Conservation (phyloP, 352 stramenopile genomes). For the Pythium apleroticum region DNA sequence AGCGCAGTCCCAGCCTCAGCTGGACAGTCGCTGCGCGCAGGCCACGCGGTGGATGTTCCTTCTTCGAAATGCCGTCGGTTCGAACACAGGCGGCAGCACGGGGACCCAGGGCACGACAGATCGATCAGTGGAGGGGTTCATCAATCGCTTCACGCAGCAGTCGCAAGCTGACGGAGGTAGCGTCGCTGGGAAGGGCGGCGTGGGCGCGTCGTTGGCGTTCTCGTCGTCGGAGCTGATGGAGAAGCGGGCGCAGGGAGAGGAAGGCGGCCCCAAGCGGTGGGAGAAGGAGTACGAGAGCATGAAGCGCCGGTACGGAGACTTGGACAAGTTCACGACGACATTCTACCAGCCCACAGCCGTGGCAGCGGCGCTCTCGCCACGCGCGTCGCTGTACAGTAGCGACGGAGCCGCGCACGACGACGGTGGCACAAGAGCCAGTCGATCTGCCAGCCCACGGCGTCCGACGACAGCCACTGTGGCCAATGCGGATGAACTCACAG, state of each 20-base stretch:
- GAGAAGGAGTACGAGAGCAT: conserved; percentile 55
- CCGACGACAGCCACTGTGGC: background rate
- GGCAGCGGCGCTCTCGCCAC: background rate
- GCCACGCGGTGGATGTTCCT: conserved; percentile 49
- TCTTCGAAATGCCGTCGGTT: conserved; percentile 40
- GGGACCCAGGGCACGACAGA: conserved; percentile 28
- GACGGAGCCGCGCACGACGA: background rate
- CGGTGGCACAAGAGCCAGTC: background rate
- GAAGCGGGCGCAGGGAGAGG: background rate
- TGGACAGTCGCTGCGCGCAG: conserved; percentile 9
- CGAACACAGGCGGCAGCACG: conserved; percentile 8
- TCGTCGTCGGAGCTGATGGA: conserved; percentile 28
- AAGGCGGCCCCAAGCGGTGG: conserved; percentile 28
- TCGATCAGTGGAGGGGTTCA: conserved; percentile 63
- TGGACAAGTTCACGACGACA: conserved; percentile 29
- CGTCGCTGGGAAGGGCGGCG: background rate
- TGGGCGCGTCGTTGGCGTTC: conserved; percentile 38
- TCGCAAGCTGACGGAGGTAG: conserved; percentile 15
- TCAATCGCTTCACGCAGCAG: conserved; percentile 56
- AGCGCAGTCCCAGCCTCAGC: background rate
- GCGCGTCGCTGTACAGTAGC: conserved; percentile 4
- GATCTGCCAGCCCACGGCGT: conserved; percentile 6
- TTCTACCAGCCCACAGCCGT: conserved; percentile 24
- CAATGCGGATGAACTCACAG: conserved; percentile 17
- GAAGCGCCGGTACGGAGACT: conserved; percentile 52